A percentile compares a stretch with the other conserved stretches of the same genome.
Conservation (phyloP, 345 rosid species). For the Eucalyptus camaldulensis region DNA sequence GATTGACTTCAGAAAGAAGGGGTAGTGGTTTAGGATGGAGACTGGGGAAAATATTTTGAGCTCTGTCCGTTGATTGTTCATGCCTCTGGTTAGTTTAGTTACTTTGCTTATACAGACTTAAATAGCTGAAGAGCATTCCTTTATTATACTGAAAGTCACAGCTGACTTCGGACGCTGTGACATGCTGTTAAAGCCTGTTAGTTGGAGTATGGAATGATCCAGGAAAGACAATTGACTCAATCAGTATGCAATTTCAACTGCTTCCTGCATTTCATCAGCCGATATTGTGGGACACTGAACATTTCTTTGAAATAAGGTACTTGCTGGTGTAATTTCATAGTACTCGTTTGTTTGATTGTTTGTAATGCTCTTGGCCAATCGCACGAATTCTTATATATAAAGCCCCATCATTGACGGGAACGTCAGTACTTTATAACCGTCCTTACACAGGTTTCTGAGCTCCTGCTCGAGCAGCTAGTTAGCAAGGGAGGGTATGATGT, state of each 20-base stretch:
- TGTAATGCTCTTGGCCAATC: not conserved
- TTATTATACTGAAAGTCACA: conserved; percentile 72
- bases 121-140: conserved; percentile 69
- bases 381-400: conserved; percentile 68
- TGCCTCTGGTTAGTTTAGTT: not conserved
- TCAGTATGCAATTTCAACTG: conserved; percentile 64
- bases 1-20: not conserved
- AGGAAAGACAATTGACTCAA: conserved; percentile 64
- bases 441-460: conserved; percentile 85
- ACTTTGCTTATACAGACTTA: conserved; percentile 32
- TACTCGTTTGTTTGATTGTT: not conserved
- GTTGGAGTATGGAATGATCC: conserved; percentile 79
- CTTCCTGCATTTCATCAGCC: conserved; percentile 58
- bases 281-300: conserved; percentile 71
- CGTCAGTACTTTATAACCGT: conserved; percentile 37
- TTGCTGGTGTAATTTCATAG: not conserved
- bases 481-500: conserved; percentile 44
- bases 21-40: not conserved
- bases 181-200: conserved; percentile 53
- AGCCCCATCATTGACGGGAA: conserved; percentile 72
- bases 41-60: not conserved
- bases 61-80: not conserved
- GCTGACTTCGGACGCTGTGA: conserved; percentile 58
- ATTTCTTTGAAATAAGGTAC: conserved; percentile 67
- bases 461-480: conserved; percentile 55